Evolutionary conservation across 306 rosid species (phyloP).

Genomic region (Cercis canadensis): DNA sequence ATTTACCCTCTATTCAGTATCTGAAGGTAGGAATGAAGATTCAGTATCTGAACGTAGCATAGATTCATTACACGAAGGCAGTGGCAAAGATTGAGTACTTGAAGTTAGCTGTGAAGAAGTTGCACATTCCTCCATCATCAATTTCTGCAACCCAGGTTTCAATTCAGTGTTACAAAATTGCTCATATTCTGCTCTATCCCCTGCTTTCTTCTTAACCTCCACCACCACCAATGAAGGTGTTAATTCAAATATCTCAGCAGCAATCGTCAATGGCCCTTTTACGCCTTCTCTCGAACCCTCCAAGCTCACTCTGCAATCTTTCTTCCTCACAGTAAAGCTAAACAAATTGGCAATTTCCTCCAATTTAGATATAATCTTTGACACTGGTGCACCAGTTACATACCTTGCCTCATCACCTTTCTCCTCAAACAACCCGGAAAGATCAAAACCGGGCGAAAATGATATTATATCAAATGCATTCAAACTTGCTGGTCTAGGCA

Average conservation of each 20-base stretch:
- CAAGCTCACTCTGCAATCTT: slow-evolving; percentile 85
- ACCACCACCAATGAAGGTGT: slow-evolving; percentile 82
- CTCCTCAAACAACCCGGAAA: slow-evolving; percentile 92
- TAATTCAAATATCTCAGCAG: slow-evolving; percentile 86
- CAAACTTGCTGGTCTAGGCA: slow-evolving; percentile 81
- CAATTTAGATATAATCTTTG: slow-evolving; percentile 73
- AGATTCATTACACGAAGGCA: slow-evolving; percentile 42
- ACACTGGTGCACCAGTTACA: slow-evolving; percentile 72
- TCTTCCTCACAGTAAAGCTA: slow-evolving; percentile 85
- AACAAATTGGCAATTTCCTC: slow-evolving; percentile 85
- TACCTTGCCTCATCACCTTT: slow-evolving; percentile 76
- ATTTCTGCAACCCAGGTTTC: slow-evolving; percentile 67
- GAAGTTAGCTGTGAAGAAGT: slow-evolving; percentile 48
- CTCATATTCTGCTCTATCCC: slow-evolving; percentile 78
- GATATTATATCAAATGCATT: slow-evolving; percentile 92
- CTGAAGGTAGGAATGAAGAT: slow-evolving; percentile 24
- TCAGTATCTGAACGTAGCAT: slow-evolving; percentile 2
- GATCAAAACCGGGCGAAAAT: slow-evolving; percentile 77
- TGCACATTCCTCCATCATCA: slow-evolving; percentile 59
- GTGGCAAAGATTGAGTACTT: slow-evolving; percentile 28
- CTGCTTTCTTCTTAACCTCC: slow-evolving; percentile 90
- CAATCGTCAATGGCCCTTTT: slow-evolving; percentile 84
- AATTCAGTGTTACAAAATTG: slow-evolving; percentile 66
- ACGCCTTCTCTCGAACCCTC: slow-evolving; percentile 84
- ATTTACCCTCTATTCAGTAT: slow-evolving; percentile 30